A percentile compares a stretch with the other conserved stretches of the same genome.
Conservation (phyloP, 75 land plant genomes). For the Sequoia sempervirens region DNA sequence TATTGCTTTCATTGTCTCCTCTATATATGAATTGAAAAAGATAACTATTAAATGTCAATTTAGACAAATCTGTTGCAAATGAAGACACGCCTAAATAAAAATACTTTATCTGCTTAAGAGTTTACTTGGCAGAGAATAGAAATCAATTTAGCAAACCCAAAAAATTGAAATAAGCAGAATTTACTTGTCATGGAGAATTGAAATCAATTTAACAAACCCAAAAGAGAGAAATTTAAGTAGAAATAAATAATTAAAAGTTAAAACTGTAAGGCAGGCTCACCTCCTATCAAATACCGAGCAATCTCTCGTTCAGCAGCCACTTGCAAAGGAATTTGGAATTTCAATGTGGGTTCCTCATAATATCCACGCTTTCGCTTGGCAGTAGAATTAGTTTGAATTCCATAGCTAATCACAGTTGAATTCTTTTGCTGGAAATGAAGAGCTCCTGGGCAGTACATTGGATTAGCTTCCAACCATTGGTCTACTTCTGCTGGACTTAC, state of each 20-base stretch:
- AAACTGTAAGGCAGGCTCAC: conserved; percentile 21
- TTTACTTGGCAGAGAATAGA: no score
- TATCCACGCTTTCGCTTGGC: conserved; percentile 52
- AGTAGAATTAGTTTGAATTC: conserved; percentile 94
- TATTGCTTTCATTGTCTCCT: no score
- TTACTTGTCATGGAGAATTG: no score
- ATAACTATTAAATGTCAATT: no score
- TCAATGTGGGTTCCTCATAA: conserved; percentile 80
- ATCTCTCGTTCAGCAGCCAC: conserved; percentile 94
- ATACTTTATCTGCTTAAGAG: no score
- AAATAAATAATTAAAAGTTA: background rate
- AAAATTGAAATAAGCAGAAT: background rate
- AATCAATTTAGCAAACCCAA: no score
- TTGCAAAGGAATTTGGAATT: conserved; percentile 92
- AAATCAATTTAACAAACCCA: no score
- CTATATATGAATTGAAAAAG: no score
- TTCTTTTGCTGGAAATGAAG: conserved; percentile 67
- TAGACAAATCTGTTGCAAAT: no score
- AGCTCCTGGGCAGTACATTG: conserved; percentile 72
- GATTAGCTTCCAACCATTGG: conserved; percentile 64
- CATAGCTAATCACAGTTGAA: conserved; percentile 70
- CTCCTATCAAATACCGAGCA: conserved; percentile 64
- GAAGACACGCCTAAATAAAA: no score
- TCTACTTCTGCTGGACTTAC: conserved; percentile 58
- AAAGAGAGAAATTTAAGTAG: background rate